Conservation (phyloP, 768 basidiomycete species). For the Naganishia randhawae region DNA sequence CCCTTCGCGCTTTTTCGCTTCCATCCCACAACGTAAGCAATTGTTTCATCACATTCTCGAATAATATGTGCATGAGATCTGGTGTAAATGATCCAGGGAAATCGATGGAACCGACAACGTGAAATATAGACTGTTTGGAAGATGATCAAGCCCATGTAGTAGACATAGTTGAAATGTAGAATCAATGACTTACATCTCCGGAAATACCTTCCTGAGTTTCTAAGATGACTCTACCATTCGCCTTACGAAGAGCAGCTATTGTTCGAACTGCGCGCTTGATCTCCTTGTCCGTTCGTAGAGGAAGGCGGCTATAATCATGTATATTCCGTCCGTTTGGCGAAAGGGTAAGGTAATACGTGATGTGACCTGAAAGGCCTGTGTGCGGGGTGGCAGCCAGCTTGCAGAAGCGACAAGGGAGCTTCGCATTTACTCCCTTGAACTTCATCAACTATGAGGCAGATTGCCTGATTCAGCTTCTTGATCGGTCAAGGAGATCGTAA, state of each 20-base stretch:
- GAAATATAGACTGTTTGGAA: background rate
- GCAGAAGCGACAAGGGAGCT: background rate
- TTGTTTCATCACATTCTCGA: background rate
- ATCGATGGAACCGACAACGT: background rate
- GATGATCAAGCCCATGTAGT: background rate
- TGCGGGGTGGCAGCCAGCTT: background rate
- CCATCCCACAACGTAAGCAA: background rate
- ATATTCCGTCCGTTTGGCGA: background rate
- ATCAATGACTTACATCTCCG: background rate
- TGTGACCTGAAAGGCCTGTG: background rate
- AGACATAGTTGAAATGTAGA: background rate
- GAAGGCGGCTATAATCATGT: background rate
- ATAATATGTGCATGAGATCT: constrained; percentile 8
- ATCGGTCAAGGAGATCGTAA: background rate
- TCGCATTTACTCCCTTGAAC: background rate
- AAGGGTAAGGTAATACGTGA: background rate
- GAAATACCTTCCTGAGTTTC: background rate
- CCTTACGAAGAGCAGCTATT: background rate
- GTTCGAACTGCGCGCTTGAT: background rate
- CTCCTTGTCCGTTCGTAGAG: background rate
- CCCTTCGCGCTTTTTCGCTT: background rate
- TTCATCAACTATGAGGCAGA: background rate
- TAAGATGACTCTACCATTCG: background rate
- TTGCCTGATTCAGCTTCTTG: background rate
- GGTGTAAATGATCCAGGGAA: background rate